Percentiles rank a stretch among this genome's conserved stretches.
phyloP scores from a whole-genome alignment of 202 grass and related monocot genomes.

The Setaria italica region DNA sequence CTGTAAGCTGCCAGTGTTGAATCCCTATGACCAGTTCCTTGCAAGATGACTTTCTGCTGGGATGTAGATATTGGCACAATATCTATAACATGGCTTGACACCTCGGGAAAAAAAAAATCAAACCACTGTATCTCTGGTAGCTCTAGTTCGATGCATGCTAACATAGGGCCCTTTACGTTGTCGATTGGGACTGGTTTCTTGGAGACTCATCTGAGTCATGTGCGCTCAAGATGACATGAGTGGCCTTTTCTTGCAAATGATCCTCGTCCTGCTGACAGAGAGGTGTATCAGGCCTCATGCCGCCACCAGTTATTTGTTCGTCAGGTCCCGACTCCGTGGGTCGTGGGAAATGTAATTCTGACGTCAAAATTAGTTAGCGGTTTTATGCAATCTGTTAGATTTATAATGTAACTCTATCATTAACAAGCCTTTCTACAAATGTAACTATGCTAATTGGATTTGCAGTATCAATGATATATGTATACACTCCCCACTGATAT shows the following conservation, averaged over 20 bases:
- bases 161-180: background rate
- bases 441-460: constrained; percentile 31
- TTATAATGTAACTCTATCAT: constrained; percentile 22
- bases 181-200: background rate
- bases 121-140: background rate
- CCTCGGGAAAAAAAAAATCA: background rate
- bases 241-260: constrained; percentile 9
- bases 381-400: constrained; percentile 27
- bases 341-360: constrained; percentile 20
- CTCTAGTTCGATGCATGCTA: constrained; percentile 2
- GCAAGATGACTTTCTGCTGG: constrained; percentile 32
- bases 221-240: constrained; percentile 1
- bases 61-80: constrained; percentile 9
- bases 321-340: background rate
- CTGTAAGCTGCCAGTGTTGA: constrained; percentile 77
- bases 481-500: background rate
- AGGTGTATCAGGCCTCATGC: background rate
- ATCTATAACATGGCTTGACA: background rate
- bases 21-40: constrained; percentile 86
- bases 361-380: constrained; percentile 12
- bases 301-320: background rate
- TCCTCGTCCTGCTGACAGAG: background rate
- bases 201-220: background rate
- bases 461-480: background rate
- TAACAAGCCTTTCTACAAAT: constrained; percentile 8